Conservation (phyloP, 2,329 filamentous ascomycete genomes). For the Apiospora marii region DNA sequence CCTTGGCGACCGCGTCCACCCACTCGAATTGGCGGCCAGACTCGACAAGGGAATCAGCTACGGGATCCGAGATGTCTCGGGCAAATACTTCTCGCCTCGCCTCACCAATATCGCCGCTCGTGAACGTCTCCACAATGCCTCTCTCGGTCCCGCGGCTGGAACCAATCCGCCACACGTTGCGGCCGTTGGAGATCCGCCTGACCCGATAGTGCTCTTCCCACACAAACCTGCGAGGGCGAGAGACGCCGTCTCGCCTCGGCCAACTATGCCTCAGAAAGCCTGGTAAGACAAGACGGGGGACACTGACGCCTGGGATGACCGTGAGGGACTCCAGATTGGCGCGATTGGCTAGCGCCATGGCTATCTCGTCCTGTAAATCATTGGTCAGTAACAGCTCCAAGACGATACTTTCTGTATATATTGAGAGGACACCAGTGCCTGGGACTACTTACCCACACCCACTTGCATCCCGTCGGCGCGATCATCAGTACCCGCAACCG, state of each 20-base stretch:
- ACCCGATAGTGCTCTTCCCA: conserved; percentile 7
- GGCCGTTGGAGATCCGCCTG: background rate
- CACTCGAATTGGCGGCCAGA: background rate
- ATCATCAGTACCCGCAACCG: background rate
- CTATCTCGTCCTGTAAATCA: background rate
- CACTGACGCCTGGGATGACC: background rate
- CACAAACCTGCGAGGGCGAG: background rate
- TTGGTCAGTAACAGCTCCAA: background rate
- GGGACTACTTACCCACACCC: background rate
- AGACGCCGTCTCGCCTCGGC: background rate
- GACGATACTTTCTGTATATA: background rate
- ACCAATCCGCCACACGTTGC: background rate
- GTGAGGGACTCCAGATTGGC: background rate
- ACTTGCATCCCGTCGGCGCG: background rate
- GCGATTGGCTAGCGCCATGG: background rate
- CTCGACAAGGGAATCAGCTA: background rate
- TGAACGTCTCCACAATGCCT: background rate
- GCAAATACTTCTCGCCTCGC: conserved; percentile 7
- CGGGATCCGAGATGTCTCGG: conserved; percentile 16
- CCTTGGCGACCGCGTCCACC: background rate
- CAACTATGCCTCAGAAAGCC: background rate
- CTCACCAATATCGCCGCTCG: background rate
- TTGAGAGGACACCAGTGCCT: background rate
- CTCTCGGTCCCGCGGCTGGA: background rate
- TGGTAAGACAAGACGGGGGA: background rate